phyloP scores from a whole-genome alignment of 148 eudicot genomes.

The Rheum nobile region DNA sequence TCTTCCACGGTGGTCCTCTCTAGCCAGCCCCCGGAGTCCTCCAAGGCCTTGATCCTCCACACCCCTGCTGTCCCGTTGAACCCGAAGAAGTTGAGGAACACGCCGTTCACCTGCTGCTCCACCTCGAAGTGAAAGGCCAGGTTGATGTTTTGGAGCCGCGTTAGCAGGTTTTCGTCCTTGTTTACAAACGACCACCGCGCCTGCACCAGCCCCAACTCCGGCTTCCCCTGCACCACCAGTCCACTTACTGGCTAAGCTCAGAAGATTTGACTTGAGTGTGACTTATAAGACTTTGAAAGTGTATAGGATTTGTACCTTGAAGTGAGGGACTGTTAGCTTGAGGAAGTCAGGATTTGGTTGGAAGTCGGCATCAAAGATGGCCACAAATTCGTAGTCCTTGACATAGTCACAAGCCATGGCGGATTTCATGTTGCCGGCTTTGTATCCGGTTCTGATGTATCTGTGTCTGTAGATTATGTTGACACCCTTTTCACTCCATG shows the following conservation, averaged over 20 bases:
- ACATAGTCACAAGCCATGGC: conserved; percentile 2
- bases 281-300: too few species aligned
- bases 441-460: neutral
- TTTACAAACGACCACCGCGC: neutral
- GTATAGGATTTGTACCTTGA: neutral
- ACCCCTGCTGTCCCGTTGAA: neutral
- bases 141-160: neutral
- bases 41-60: neutral
- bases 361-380: neutral
- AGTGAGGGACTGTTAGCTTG: neutral
- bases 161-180: neutral
- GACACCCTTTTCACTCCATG: neutral
- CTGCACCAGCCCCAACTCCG: neutral
- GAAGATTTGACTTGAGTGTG: too few species aligned
- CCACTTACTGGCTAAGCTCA: too few species aligned
- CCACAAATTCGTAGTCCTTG: neutral
- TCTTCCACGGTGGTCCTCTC: neutral
- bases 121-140: neutral
- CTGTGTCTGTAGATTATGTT: neutral
- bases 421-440: neutral
- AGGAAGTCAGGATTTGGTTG: neutral
- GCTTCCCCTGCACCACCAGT: neutral
- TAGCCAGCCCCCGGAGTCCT: neutral
- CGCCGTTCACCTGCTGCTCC: neutral
- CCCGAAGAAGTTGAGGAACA: neutral